Evolutionary conservation across 345 rosid species (phyloP), one percentile per base, ranked within the genome.

Genomic region (Combretum micranthum): DNA sequence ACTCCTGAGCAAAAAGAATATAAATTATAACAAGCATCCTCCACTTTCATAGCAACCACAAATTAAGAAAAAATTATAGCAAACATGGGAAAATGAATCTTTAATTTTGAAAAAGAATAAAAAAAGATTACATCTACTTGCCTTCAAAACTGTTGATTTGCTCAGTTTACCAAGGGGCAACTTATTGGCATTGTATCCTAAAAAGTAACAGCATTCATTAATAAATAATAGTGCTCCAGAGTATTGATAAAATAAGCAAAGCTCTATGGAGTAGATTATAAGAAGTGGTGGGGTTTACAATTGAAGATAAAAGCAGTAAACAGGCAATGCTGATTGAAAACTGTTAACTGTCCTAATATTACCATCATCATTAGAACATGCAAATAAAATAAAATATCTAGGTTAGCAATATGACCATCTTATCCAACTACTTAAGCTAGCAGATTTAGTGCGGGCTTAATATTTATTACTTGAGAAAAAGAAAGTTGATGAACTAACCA

Each of bases 111-210:
- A 20, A 14, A 12, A 52, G 37, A 4, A 46, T 16, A 55, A 22
- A 19, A 15, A 25, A 32, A 32, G 39, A 32, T 32, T 7, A 39
- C 26, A 19, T 52, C 59, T 20, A 53, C 60, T 61, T 49, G 73
- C 87, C 85, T 77, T 84, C 61, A 69, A 56, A 63, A 91, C 79
- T 50, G 88, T 88, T 59, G 90, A 64, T 79, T 78, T 84, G 80
- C 96, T 91, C 61, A 91, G 78, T 73, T 84, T 91, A 15, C 98
- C 98, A 44, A 91, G 96, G 20, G 98, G 96, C 79, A 91, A 67
- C 78, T 85, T 88, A 60, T 88, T 80, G 74, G 95, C 95, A 66
- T 91, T 82, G 65, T 87, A 86, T 65, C 90, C 86, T 84, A 21
- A 69, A 77, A 77, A 13, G 47, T 44, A 69, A 64, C n/a, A 46